Conservation (phyloP, 345 rosid species). For the Eucalyptus decipiens region DNA sequence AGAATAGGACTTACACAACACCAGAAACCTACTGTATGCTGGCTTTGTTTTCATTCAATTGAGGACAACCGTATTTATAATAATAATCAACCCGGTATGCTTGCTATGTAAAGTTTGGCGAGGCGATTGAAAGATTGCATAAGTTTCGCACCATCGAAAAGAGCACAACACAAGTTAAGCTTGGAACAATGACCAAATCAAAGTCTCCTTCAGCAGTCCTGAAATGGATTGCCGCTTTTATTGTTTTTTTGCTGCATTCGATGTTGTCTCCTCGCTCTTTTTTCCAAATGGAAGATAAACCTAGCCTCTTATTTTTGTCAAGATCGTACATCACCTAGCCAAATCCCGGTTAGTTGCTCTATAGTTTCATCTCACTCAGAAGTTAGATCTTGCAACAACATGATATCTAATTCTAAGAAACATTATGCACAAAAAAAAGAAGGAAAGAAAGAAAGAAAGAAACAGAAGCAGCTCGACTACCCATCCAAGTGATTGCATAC, state of each 20-base stretch:
- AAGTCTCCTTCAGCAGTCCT: background rate
- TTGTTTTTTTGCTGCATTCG: background rate
- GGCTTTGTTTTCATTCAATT: background rate
- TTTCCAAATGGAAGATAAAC: background rate
- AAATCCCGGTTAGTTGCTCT: background rate
- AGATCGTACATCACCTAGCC: background rate
- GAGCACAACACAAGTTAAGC: background rate
- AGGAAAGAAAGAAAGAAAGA: background rate
- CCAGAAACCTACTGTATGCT: background rate
- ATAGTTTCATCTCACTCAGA: background rate
- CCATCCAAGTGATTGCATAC: background rate
- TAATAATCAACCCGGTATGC: background rate
- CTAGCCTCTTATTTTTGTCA: background rate
- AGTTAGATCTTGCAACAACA: background rate
- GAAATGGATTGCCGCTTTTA: background rate
- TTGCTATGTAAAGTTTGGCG: background rate
- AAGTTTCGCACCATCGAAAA: background rate
- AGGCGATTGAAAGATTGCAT: background rate
- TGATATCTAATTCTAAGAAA: background rate
- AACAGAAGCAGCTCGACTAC: background rate
- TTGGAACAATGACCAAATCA: background rate
- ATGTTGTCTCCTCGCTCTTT: background rate
- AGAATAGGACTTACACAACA: background rate
- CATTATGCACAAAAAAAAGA: background rate
- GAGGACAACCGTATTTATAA: background rate